These are phyloP conservation scores for Chaetomiaceae sp. DNA, from an alignment of 2,329 filamentous ascomycete species.

Conservation along the genomic window DNA sequence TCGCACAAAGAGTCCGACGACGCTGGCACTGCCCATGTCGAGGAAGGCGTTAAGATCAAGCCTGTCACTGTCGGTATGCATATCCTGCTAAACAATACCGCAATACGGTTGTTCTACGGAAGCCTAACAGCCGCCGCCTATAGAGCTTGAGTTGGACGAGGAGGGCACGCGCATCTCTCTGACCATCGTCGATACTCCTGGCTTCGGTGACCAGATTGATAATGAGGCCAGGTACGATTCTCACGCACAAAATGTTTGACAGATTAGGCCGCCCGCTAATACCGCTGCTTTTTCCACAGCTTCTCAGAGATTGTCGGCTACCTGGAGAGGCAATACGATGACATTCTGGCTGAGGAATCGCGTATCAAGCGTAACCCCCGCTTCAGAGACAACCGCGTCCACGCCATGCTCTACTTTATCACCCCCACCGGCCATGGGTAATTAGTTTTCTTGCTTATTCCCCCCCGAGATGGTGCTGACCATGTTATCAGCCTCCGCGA, in stretches of 20 bases:
- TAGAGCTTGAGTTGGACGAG: slow-evolving; percentile 93
- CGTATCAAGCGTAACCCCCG: slow-evolving; percentile 99
- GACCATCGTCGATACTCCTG: slow-evolving; percentile 97
- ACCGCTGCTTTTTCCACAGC: slow-evolving; percentile 42
- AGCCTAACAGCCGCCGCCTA: slow-evolving; percentile 6
- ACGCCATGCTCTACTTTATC: slow-evolving; percentile 98
- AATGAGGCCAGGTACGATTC: slow-evolving; percentile 86
- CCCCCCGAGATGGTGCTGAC: slow-evolving; percentile 23
- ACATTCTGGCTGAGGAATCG: slow-evolving; percentile 98
- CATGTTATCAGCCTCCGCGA: slow-evolving; percentile 70
- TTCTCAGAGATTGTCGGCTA: slow-evolving; percentile 98
- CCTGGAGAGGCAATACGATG: slow-evolving; percentile 98
- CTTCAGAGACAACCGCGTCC: slow-evolving; percentile 98
- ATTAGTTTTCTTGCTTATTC: slow-evolving; percentile 30
- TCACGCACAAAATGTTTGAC: background rate
- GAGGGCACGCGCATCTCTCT: slow-evolving; percentile 97
- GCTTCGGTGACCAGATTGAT: slow-evolving; percentile 98
- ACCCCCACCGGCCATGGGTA: slow-evolving; percentile 94
- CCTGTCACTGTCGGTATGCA: slow-evolving; percentile 89
- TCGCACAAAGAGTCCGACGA: slow-evolving; percentile 91
- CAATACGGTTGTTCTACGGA: background rate
- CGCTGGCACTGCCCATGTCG: slow-evolving; percentile 78
- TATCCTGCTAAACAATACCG: background rate
- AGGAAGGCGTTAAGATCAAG: slow-evolving; percentile 98
- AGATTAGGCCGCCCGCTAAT: slow-evolving; percentile 3